Evolutionary conservation across 2,329 filamentous ascomycete genomes (phyloP).

Genomic region (Scedosporium apiospermum): DNA sequence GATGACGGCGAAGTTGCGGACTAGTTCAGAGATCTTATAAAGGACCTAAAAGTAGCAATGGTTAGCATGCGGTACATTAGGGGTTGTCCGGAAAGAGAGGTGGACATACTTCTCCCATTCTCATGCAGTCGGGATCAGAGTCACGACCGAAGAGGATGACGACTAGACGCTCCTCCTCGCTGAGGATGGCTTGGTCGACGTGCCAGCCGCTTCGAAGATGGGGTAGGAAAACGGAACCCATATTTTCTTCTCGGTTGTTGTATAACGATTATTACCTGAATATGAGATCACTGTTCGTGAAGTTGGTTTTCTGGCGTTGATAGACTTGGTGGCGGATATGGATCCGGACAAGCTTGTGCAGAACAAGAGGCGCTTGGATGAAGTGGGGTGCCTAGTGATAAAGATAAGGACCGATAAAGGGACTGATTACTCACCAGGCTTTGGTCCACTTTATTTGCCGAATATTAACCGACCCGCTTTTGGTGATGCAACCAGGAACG

Average conservation of each 20-base stretch:
- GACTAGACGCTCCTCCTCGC: slow-evolving; percentile 84
- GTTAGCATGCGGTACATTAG: neutral
- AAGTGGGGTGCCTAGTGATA: neutral
- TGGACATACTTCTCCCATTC: slow-evolving; percentile 14
- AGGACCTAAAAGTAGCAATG: slow-evolving; percentile 68
- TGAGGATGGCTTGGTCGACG: slow-evolving; percentile 90
- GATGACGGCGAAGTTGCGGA: slow-evolving; percentile 88
- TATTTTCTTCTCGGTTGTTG: slow-evolving; percentile 14
- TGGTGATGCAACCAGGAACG: neutral
- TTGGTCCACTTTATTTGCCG: neutral
- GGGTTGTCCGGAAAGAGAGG: too few relatives aligned
- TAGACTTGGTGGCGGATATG: neutral
- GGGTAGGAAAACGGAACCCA: slow-evolving; percentile 83
- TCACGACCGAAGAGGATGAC: slow-evolving; percentile 91
- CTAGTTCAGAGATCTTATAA: slow-evolving; percentile 83
- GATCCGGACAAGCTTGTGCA: neutral
- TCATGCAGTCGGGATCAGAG: slow-evolving; percentile 60
- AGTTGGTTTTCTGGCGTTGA: neutral
- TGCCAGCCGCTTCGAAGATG: slow-evolving; percentile 93
- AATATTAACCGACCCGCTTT: neutral
- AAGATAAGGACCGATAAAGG: neutral
- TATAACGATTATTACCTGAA: neutral
- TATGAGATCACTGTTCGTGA: neutral
- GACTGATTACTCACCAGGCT: neutral
- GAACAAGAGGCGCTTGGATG: neutral